Base-by-base conservation (phyloP, 202 grass and related monocot genomes). In the Musa balbisiana region DNA sequence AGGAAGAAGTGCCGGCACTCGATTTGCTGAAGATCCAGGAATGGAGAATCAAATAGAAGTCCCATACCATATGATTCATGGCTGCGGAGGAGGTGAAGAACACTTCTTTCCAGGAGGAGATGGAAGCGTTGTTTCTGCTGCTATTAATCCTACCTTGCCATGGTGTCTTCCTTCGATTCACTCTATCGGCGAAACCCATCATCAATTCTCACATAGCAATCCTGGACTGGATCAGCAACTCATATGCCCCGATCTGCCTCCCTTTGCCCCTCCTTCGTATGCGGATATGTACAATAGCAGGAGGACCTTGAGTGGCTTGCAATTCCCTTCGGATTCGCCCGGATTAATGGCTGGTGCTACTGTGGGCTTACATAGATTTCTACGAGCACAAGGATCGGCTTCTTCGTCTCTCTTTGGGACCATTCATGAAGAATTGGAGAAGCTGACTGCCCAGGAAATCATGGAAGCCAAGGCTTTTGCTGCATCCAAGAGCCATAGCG, bases 401-500 rank as follows among this genome's bases (percentile, higher is more conserved):
- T 59, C 73, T 10, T 60, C 19, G 55, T 62, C 58, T 14, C 27
- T 49, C 53, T 60, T 60, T 13, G 33, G 73, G 10, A 49, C 27
- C 29, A 29, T 80, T 21, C 78, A 80, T 26, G 54, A 53, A 8
- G 90, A 92, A 65, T 62, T 90, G 52, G 95, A 85, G 0, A 83
- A 90, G 74, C 85, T 92, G 87, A 94, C 88, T 2, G 79, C 91
- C 73, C 95, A 94, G 84, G 91, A 98, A 77, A 98, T 98, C 84
- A 89, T 94, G 83, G 91, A 98, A 79, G 95, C 95, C 64, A 98
- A 98, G 85, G 95, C 95, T 1, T 73, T 98, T 3, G 95, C 95
- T 11, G 95, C 95, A 55, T 98, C 95, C 75, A 98, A 92, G 83
- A 98, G 88, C 86, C 95, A 98, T 84, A 98, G 91, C 80, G 95